Percentiles rank a stretch among this genome's conserved stretches.
phyloP scores from a whole-genome alignment of 2,329 filamentous ascomycete genomes.

The Leptographium radiaticola region DNA sequence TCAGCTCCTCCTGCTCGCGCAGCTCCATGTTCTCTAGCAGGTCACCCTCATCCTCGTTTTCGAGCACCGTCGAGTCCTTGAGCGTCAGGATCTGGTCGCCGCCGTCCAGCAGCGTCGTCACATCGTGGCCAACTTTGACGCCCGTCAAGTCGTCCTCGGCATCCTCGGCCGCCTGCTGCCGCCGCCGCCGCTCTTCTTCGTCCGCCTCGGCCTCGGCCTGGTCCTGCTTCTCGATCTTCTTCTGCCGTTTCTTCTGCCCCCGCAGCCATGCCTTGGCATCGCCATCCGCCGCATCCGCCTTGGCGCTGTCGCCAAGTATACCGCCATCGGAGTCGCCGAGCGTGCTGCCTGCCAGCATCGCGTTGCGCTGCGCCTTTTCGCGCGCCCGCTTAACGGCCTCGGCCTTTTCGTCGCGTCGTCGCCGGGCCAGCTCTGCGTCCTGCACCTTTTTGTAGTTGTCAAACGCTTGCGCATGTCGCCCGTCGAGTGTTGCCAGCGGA shows the following conservation, averaged over 20 bases:
- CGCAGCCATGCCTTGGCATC: conserved; percentile 82
- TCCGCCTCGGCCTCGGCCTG: conserved; percentile 58
- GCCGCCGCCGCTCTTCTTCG: not conserved
- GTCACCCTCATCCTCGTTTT: conserved; percentile 76
- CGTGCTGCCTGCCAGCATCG: conserved; percentile 68
- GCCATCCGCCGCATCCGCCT: conserved; percentile 30
- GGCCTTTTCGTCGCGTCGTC: conserved; percentile 65
- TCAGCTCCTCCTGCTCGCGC: conserved; percentile 57
- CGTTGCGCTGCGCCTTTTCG: conserved; percentile 65
- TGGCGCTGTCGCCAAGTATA: conserved; percentile 37
- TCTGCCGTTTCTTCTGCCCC: conserved; percentile 84
- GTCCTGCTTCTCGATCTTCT: conserved; percentile 74
- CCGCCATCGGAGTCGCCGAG: conserved; percentile 62
- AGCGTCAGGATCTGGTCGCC: conserved; percentile 85
- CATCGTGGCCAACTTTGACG: conserved; percentile 82
- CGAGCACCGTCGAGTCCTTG: conserved; percentile 81
- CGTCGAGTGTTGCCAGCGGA: conserved; percentile 70
- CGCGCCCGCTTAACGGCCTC: conserved; percentile 77
- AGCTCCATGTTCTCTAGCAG: conserved; percentile 71
- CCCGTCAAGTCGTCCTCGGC: conserved; percentile 68
- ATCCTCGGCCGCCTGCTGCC: conserved; percentile 45
- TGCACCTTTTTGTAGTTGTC: conserved; percentile 56
- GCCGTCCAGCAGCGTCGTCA: conserved; percentile 66
- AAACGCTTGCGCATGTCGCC: conserved; percentile 56
- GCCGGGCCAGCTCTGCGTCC: conserved; percentile 65